phyloP scores from a whole-genome alignment of 352 stramenopile genomes.

The Paralagenidium karlingii region DNA sequence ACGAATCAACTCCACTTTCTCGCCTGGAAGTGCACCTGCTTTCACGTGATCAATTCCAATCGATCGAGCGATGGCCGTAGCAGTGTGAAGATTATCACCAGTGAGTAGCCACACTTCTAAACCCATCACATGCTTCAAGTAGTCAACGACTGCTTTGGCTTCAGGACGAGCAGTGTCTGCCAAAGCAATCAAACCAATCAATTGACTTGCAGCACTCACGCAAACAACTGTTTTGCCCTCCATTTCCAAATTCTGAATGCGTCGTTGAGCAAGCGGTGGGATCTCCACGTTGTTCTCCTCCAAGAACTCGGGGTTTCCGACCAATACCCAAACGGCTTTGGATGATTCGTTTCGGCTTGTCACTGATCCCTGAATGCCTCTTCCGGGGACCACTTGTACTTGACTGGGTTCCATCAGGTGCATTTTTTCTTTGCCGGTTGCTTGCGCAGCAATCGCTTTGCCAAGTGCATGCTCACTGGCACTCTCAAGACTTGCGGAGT shows the following conservation, averaged over 20 bases:
- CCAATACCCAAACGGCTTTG: conserved; percentile 45
- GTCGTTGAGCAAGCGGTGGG: conserved; percentile 31
- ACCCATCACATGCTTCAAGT: conserved; percentile 59
- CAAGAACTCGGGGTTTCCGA: conserved; percentile 71
- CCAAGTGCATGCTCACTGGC: conserved; percentile 79
- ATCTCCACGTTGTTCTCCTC: conserved; percentile 69
- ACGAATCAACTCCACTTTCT: conserved; percentile 91
- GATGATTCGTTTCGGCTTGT: conserved; percentile 5
- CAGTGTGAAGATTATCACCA: conserved; percentile 89
- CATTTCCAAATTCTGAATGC: conserved; percentile 76
- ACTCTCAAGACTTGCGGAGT: conserved; percentile 61
- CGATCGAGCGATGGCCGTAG: conserved; percentile 75
- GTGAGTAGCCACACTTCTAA: conserved; percentile 82
- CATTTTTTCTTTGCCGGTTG: conserved; percentile 64
- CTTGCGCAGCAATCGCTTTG: conserved; percentile 71
- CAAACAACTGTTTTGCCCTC: conserved; percentile 80
- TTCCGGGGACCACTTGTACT: conserved; percentile 63
- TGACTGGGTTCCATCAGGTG: conserved; percentile 51
- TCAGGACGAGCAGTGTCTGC: conserved; percentile 66
- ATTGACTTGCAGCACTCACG: conserved; percentile 50
- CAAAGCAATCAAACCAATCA: conserved; percentile 64
- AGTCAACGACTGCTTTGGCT: conserved; percentile 50
- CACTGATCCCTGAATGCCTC: conserved; percentile 44
- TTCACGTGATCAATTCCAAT: conserved; percentile 84
- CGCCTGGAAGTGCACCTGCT: conserved; percentile 83